Base-by-base conservation (phyloP, 805 yeast species). In the Lipomyces sp. region DNA sequence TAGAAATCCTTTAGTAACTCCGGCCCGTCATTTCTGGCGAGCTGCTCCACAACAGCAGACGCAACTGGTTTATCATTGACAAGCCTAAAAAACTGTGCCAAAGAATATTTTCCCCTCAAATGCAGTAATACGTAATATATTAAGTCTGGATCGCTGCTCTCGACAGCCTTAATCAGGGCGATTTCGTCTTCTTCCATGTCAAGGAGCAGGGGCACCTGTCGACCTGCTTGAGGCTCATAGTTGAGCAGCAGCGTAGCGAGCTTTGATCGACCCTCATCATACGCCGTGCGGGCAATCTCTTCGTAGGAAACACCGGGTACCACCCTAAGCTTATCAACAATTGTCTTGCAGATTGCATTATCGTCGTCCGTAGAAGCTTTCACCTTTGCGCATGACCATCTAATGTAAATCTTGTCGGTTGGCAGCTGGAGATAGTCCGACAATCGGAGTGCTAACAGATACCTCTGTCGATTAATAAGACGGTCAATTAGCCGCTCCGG, bases 361-460 rank as follows among this genome's bases (percentile, higher is more conserved):
- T 94, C 98, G 0, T 84, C 81, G 24, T 64, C 61, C 15, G 64
- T 57, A 64, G 82, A 70, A 35, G 82, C 83, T 5, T 81, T 73
- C 15, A 88, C 87, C 73, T 90, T 90, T 42, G 83, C 78, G 65
- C 88, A 84, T 4, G 97, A 93, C 98, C 98, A 95, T 69, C 87
- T 84, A 1, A 86, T 81, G 73, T 88, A 89, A 0, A 95, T 84
- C 15, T 77, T 69, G 73, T 84, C 84, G 60, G 79, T 80, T 56
- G 84, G 86, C 59, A 80, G 77, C 57, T 77, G 78, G 70, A 82
- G 80, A 35, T 84, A 79, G 18, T 83, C 82, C 4, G 90, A 83
- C 0, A 92, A 79, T 66, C 87, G 84, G 42, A 91, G 75, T 1
- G 92, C 86, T 55, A 90, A 80, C 10, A 84, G 80, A 77, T 88